A percentile compares a stretch with the other conserved stretches of the same genome.
phyloP scores from a whole-genome alignment of 1,139 yeast species.

The Sporopachydermia cereana region DNA sequence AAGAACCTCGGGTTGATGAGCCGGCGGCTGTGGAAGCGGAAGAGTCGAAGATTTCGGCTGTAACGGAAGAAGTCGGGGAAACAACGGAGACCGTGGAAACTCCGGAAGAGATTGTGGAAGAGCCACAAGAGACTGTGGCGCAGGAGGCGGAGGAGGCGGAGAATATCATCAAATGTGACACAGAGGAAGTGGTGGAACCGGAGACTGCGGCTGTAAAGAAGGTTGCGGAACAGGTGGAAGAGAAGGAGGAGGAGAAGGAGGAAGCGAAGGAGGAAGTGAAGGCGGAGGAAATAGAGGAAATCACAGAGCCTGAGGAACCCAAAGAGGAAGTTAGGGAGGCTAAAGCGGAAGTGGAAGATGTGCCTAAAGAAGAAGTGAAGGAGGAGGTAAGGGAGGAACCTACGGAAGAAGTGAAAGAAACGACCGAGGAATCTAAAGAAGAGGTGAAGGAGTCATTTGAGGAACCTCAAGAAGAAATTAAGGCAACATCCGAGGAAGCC shows the following conservation, averaged over 20 bases:
- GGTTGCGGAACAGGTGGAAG: conserved; percentile 7
- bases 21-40: too few relatives aligned
- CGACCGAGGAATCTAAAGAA: too few relatives aligned
- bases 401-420: too few relatives aligned
- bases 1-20: too few relatives aligned
- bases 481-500: neutral
- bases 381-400: neutral
- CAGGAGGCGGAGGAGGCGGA: neutral
- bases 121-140: neutral
- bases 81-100: neutral
- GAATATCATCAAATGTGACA: neutral
- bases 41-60: too few relatives aligned
- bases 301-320: conserved; percentile 6
- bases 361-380: neutral
- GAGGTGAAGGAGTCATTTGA: too few relatives aligned
- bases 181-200: conserved; percentile 11
- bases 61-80: neutral
- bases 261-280: conserved; percentile 6
- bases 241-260: conserved; percentile 7
- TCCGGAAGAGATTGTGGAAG: neutral
- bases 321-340: neutral
- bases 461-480: neutral
- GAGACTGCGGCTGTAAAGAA: conserved; percentile 12
- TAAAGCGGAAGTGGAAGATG: neutral
- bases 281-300: conserved; percentile 7